Percentiles rank a stretch among this genome's conserved stretches.
These are phyloP conservation scores for Stemphylium lycopersici DNA, from an alignment of 2,329 filamentous ascomycete species.

Conservation along the genomic window DNA sequence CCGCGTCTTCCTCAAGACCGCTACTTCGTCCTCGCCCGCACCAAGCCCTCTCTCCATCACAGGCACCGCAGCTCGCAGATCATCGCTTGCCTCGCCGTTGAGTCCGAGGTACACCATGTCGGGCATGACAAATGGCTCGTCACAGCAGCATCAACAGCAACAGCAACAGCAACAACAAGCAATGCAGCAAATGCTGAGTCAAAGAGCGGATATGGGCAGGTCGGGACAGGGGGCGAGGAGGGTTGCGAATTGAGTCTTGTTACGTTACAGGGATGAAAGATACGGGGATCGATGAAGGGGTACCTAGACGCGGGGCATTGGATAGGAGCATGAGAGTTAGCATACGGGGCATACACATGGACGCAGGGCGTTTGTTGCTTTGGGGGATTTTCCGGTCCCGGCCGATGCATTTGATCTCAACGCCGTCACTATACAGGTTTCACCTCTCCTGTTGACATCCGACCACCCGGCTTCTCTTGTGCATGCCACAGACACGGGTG, in stretches of 20 bases:
- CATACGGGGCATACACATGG: too few species aligned
- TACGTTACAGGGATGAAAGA: neutral
- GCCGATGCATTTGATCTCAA: too few species aligned
- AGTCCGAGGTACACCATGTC: constrained; percentile 25
- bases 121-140: constrained; percentile 1
- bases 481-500: too few species aligned
- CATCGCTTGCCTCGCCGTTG: constrained; percentile 16
- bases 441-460: too few species aligned
- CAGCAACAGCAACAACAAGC: constrained; percentile 30
- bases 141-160: constrained; percentile 1
- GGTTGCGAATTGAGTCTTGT: neutral
- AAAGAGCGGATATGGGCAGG: constrained; percentile 24
- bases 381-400: too few species aligned
- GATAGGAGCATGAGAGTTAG: too few species aligned
- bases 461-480: too few species aligned
- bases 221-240: neutral
- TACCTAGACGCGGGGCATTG: too few species aligned
- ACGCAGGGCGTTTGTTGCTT: too few species aligned
- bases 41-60: constrained; percentile 10
- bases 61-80: constrained; percentile 5
- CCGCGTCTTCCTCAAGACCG: constrained; percentile 38
- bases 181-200: constrained; percentile 31
- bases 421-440: too few species aligned
- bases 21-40: constrained; percentile 4
- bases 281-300: too few species aligned